A percentile compares a stretch with the other conserved stretches of the same genome.
Conservation (phyloP, 176 grass and related monocot species). For the Oryza meridionalis region DNA sequence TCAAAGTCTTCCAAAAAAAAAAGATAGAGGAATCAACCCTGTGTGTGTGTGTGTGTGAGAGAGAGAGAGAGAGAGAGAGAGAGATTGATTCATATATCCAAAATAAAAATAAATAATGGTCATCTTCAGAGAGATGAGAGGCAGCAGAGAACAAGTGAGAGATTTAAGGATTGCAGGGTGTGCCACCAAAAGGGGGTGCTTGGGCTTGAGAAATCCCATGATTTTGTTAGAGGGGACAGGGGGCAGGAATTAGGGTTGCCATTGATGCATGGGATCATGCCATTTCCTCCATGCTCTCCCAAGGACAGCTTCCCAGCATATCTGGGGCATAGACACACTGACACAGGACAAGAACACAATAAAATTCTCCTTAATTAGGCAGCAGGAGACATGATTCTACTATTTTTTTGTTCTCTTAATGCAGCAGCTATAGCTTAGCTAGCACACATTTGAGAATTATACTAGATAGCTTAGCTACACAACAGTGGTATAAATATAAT, state of each 20-base stretch:
- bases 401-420: background rate
- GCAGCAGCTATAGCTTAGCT: background rate
- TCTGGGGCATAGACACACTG: slow-evolving; percentile 37
- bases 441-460: slow-evolving; percentile 7
- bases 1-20: background rate
- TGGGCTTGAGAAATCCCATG: slow-evolving; percentile 73
- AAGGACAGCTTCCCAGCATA: slow-evolving; percentile 68
- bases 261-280: slow-evolving; percentile 63
- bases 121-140: slow-evolving; percentile 38
- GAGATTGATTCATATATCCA: slow-evolving; percentile 37
- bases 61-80: background rate
- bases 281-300: slow-evolving; percentile 40
- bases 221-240: slow-evolving; percentile 83
- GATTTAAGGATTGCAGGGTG: slow-evolving; percentile 28
- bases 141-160: slow-evolving; percentile 47
- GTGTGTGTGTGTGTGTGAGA: too few relatives aligned
- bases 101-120: too few relatives aligned
- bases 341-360: slow-evolving; percentile 55
- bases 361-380: slow-evolving; percentile 12
- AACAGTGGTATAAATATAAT: slow-evolving; percentile 8
- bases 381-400: slow-evolving; percentile 26
- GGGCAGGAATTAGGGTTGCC: slow-evolving; percentile 68
- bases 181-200: slow-evolving; percentile 54
- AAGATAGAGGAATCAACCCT: too few relatives aligned
- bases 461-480: slow-evolving; percentile 1